These are phyloP conservation scores for Capsicum rhomboideum DNA, from an alignment of 257 asterid species.

Conservation along the genomic window DNA sequence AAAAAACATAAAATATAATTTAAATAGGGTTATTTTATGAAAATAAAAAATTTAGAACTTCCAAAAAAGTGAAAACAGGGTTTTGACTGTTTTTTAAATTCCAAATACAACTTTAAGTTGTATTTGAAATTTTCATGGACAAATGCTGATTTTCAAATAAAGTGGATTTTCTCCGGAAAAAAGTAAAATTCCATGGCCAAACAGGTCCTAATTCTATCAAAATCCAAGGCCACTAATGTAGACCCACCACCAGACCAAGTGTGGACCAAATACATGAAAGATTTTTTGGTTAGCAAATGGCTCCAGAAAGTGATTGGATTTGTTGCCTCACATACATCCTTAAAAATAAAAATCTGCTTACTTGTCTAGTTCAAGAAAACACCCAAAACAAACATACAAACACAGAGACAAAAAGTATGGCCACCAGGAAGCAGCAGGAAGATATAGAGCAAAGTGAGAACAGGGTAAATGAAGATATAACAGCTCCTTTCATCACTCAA, in stretches of 20 bases:
- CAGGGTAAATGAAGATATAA: constrained; percentile 17
- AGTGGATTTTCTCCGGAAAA: no score
- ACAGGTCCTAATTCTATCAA: not conserved
- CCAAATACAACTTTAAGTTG: no score
- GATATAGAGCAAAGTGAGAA: constrained; percentile 30
- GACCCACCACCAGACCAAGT: not conserved
- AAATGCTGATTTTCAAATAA: no score
- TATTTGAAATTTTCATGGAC: no score
- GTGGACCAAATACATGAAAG: not conserved
- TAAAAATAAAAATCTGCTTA: not conserved
- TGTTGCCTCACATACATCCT: not conserved
- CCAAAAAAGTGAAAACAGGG: no score
- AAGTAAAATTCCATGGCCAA: no score
- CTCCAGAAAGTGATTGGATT: not conserved
- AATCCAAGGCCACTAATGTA: not conserved
- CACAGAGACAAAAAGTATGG: not conserved
- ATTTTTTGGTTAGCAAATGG: not conserved
- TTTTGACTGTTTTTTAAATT: no score
- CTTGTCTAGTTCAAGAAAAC: not conserved
- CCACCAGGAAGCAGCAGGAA: not conserved
- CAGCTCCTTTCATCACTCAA: constrained; percentile 37
- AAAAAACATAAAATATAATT: no score
- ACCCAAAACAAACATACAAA: constrained; percentile 11
- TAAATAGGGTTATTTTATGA: no score
- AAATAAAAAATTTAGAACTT: no score